Conservation (phyloP, 2,329 filamentous ascomycete genomes). For the Cercospora zeae-maydis region DNA sequence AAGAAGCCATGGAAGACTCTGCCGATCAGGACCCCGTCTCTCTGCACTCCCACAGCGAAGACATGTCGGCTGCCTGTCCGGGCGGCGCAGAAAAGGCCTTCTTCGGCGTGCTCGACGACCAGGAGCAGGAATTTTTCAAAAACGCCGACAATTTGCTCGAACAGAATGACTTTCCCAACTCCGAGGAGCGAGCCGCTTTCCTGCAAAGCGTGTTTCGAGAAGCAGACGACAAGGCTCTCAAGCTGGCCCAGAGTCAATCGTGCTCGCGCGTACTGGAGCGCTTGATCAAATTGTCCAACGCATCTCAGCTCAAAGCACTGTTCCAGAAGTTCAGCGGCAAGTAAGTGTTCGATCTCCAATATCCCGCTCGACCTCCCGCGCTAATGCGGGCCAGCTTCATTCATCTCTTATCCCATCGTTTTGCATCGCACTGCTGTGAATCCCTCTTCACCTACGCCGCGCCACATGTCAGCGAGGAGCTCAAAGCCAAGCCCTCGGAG, state of each 20-base stretch:
- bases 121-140: slow-evolving; percentile 95
- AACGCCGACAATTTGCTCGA: slow-evolving; percentile 86
- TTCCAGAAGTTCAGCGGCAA: slow-evolving; percentile 83
- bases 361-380: neutral
- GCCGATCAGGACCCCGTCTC: slow-evolving; percentile 31
- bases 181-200: slow-evolving; percentile 56
- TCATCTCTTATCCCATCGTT: slow-evolving; percentile 87
- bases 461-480: slow-evolving; percentile 70
- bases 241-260: slow-evolving; percentile 91
- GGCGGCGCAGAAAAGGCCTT: slow-evolving; percentile 63
- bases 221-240: slow-evolving; percentile 87
- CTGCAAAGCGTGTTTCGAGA: slow-evolving; percentile 81
- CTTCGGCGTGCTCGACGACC: slow-evolving; percentile 86
- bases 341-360: slow-evolving; percentile 38
- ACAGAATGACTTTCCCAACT: slow-evolving; percentile 71
- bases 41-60: slow-evolving; percentile 24
- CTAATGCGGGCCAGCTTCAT: slow-evolving; percentile 57
- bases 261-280: slow-evolving; percentile 92
- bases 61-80: slow-evolving; percentile 31
- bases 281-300: slow-evolving; percentile 75
- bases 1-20: slow-evolving; percentile 30
- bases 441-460: slow-evolving; percentile 83
- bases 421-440: slow-evolving; percentile 96
- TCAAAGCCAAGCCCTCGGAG: slow-evolving; percentile 46
- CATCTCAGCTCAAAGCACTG: slow-evolving; percentile 76